Conservation (phyloP, 805 yeast species). For the Komagataella mondaviorum region DNA sequence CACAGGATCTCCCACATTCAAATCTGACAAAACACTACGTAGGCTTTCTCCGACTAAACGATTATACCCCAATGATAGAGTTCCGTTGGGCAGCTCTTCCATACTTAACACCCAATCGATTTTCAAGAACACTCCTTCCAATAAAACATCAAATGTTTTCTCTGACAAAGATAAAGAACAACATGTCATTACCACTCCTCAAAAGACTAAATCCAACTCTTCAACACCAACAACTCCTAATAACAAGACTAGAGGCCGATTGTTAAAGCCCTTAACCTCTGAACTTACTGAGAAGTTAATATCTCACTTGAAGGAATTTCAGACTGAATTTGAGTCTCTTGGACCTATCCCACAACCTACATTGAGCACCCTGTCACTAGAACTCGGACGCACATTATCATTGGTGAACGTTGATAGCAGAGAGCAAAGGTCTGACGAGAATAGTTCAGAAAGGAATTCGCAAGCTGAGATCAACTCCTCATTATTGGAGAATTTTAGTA, state of each 20-base stretch:
- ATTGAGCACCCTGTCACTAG: not conserved
- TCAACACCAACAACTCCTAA: not conserved
- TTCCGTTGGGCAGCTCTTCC: not conserved
- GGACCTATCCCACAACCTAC: not conserved
- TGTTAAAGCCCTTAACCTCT: not conserved
- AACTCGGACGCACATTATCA: not conserved
- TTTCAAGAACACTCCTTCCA: not conserved
- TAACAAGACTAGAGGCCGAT: not conserved
- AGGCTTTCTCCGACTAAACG: not conserved
- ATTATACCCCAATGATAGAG: not conserved
- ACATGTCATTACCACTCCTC: not conserved
- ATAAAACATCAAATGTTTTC: not conserved
- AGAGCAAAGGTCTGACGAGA: not conserved
- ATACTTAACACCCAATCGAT: not conserved
- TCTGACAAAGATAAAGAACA: not conserved
- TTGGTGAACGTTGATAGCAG: not conserved
- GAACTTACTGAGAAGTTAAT: not conserved
- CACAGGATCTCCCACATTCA: not conserved
- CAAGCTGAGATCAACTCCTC: not conserved
- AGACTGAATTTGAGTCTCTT: not conserved
- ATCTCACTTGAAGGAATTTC: not conserved
- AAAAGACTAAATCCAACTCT: not conserved
- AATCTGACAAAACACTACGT: not conserved
- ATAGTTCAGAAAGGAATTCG: not conserved
- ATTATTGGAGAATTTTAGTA: not conserved